These are phyloP conservation scores for Pneumocystis murina DNA, from an alignment of 1,139 yeast genomes.

Conservation along the genomic window DNA sequence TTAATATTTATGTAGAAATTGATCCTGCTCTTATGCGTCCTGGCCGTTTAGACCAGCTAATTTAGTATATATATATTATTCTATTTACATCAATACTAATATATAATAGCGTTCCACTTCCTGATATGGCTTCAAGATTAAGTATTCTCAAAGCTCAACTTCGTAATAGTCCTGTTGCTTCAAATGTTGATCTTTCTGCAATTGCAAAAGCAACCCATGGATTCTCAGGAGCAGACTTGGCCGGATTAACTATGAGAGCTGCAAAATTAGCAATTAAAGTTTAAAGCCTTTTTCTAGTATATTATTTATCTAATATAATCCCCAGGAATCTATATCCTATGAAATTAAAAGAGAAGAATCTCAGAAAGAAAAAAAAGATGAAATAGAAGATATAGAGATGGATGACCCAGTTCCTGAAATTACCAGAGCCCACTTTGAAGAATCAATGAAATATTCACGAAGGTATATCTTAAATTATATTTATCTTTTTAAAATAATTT, in stretches of 20 bases:
- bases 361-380: constrained; percentile 27
- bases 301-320: neutral
- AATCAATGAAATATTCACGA: constrained; percentile 98
- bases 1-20: constrained; percentile 48
- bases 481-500: neutral
- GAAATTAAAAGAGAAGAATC: constrained; percentile 33
- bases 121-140: constrained; percentile 85
- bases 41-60: constrained; percentile 96
- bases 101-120: constrained; percentile 57
- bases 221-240: constrained; percentile 97
- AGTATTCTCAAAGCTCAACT: constrained; percentile 90
- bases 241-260: constrained; percentile 92
- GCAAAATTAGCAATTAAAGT: constrained; percentile 84
- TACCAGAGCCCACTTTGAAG: constrained; percentile 86
- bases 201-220: constrained; percentile 91
- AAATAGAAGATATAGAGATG: constrained; percentile 41
- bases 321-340: constrained; percentile 78
- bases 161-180: constrained; percentile 96
- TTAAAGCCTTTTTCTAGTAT: neutral
- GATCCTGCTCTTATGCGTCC: constrained; percentile 98
- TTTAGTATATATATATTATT: constrained; percentile 30
- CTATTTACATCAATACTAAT: neutral
- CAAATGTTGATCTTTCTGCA: constrained; percentile 75
- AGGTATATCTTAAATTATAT: constrained; percentile 42
- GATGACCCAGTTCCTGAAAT: constrained; percentile 93